Evolutionary conservation across 1,284 basidiomycete genomes (phyloP).

Genomic region (Cutaneotrichosporon sp.): DNA sequence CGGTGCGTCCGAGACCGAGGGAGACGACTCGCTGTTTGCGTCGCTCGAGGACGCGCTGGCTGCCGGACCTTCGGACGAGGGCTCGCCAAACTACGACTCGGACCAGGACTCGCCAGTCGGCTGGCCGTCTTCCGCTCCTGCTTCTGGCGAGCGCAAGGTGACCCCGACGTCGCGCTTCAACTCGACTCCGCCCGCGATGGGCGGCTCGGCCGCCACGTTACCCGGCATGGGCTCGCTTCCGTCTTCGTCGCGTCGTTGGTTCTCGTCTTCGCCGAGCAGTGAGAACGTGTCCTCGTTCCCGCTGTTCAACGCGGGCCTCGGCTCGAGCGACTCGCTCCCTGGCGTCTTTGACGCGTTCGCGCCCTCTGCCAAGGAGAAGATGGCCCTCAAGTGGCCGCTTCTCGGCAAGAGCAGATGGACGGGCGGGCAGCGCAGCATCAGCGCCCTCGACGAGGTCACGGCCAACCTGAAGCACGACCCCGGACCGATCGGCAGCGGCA

Average conservation of each 20-base stretch:
- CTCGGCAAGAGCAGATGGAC: constrained; percentile 34
- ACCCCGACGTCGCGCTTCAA: constrained; percentile 13
- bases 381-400: constrained; percentile 49
- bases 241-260: constrained; percentile 44
- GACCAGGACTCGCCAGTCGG: constrained; percentile 24
- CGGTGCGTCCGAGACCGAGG: constrained; percentile 19
- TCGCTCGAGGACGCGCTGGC: constrained; percentile 13
- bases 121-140: constrained; percentile 9
- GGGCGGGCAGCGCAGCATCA: constrained; percentile 17
- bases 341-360: constrained; percentile 44
- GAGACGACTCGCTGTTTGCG: constrained; percentile 20
- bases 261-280: constrained; percentile 36
- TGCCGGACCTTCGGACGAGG: constrained; percentile 4
- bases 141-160: constrained; percentile 5
- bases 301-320: constrained; percentile 23
- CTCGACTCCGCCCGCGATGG: constrained; percentile 7
- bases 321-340: constrained; percentile 43
- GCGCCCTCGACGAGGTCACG: constrained; percentile 21
- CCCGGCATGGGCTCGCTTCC: constrained; percentile 25
- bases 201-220: constrained; percentile 15
- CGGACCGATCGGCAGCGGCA: not conserved
- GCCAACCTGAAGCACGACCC: constrained; percentile 18
- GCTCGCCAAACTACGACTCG: constrained; percentile 35
- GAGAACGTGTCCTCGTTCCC: constrained; percentile 39
- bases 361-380: constrained; percentile 49